Evolutionary conservation across 2,329 filamentous ascomycete genomes (phyloP), one percentile per base, ranked within the genome.

Genomic region (Epichloe typhina): DNA sequence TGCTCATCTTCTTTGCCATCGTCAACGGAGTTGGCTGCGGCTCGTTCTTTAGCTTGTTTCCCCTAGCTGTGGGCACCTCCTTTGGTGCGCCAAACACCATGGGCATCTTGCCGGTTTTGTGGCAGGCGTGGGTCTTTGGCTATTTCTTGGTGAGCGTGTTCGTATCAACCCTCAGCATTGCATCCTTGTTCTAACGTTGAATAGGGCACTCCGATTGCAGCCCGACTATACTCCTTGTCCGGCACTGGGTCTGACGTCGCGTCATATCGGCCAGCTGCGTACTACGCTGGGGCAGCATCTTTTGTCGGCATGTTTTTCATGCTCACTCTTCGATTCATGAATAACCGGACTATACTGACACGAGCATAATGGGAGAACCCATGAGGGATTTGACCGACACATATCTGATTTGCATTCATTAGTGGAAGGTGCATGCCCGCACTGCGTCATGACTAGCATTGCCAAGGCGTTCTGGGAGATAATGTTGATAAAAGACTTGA

Each of bases 21-120:
- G 47, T 62, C 42, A 62, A 59, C 43, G 61, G 61, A 15, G 56
- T 61, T 15, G 61, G 61, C 3, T 62, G 60, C 26, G 61, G 61
- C 3, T 59, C 61, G 1, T 62, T 62, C 44, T 62, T 62, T 50
- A 61, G 60, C 39, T 49, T 62, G 3, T 61, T 61, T 8, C 59
- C 61, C 53, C 53, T 57, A 0, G 56, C 55, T 13, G 49, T 61
- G 2, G 56, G 56, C 8, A 50, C 54, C 11, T 52, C 56, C 0
- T 62, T 62, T 33, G 61, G 61, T 1, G 39, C 50, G 1, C 45
- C 55, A 13, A 62, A 62, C 35, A 57, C 54, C 3, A 53, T 62
- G 50, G 57, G 55, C 6, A 58, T 62, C 5, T 51, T 62, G 3
- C 61, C 61, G 2, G 55, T 62, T 5, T 49, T 62, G 33, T 62